phyloP scores from a whole-genome alignment of 805 yeast species.

The Wickerhamomyces alni region DNA sequence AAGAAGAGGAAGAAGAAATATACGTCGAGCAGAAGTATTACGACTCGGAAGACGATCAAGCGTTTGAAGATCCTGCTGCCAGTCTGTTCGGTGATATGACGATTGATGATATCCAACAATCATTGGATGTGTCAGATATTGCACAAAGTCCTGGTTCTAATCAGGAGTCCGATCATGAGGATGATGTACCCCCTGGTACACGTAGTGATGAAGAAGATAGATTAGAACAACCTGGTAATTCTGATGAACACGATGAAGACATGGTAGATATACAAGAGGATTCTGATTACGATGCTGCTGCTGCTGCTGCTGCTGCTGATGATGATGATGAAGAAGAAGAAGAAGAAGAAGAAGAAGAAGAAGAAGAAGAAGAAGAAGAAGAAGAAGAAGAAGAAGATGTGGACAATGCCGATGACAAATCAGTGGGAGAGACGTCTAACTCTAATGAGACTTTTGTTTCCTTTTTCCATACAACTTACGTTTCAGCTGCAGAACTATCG shows the following conservation, averaged over 20 bases:
- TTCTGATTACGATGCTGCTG: not conserved
- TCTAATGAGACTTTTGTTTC: constrained; percentile 1
- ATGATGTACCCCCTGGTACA: too few relatives aligned
- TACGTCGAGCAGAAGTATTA: constrained; percentile 14
- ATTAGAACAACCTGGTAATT: too few relatives aligned
- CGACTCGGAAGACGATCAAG: constrained; percentile 20
- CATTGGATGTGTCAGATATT: constrained; percentile 1
- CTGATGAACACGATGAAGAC: not conserved
- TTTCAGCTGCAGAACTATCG: not conserved
- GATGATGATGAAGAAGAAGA: not conserved
- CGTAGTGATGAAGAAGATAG: too few relatives aligned
- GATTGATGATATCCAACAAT: constrained; percentile 5
- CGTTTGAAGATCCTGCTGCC: constrained; percentile 18
- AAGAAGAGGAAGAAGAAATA: not conserved
- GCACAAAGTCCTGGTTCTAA: too few relatives aligned
- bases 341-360: not conserved
- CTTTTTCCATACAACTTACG: not conserved
- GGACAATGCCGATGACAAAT: too few relatives aligned
- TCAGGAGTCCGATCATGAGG: too few relatives aligned
- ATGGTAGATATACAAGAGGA: not conserved
- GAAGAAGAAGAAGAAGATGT: too few relatives aligned
- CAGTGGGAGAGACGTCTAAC: not conserved
- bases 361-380: not conserved
- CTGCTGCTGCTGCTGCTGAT: too few relatives aligned
- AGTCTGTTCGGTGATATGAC: constrained; percentile 21